phyloP scores from a whole-genome alignment of 2,329 filamentous ascomycete species.

The Akanthomyces muscarius region DNA sequence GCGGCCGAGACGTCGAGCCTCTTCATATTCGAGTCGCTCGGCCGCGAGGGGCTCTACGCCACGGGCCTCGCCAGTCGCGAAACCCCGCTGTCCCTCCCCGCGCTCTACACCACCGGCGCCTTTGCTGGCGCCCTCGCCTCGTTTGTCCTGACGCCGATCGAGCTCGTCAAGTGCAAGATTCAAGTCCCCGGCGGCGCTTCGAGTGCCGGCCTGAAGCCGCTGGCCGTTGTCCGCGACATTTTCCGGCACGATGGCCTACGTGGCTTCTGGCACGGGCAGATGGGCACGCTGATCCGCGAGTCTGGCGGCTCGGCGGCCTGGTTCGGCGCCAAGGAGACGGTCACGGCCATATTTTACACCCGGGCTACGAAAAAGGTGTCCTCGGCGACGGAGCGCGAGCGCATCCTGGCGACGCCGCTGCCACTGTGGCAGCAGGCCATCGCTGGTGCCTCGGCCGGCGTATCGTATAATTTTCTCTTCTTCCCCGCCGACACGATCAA shows the following conservation, averaged over 20 bases:
- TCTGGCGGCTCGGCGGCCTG: slow-evolving; percentile 90
- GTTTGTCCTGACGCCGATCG: slow-evolving; percentile 86
- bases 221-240: slow-evolving; percentile 71
- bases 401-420: slow-evolving; percentile 50
- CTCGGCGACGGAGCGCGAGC: slow-evolving; percentile 38
- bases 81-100: slow-evolving; percentile 65
- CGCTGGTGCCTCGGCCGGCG: slow-evolving; percentile 81
- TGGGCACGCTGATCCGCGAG: slow-evolving; percentile 90
- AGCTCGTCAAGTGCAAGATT: slow-evolving; percentile 98
- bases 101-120: slow-evolving; percentile 75
- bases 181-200: slow-evolving; percentile 62
- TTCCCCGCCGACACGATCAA: slow-evolving; percentile 98
- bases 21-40: slow-evolving; percentile 83
- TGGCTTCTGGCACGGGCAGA: slow-evolving; percentile 93
- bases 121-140: slow-evolving; percentile 87
- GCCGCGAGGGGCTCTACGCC: slow-evolving; percentile 62
- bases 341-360: slow-evolving; percentile 65
- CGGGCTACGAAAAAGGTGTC: slow-evolving; percentile 43
- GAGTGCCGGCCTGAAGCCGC: slow-evolving; percentile 54
- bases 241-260: slow-evolving; percentile 76
- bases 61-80: slow-evolving; percentile 46
- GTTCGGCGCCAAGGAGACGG: slow-evolving; percentile 89
- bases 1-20: slow-evolving; percentile 88
- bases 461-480: slow-evolving; percentile 95
- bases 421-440: slow-evolving; percentile 83